Percentiles rank a stretch among this genome's conserved stretches.
These are phyloP conservation scores for Limnanthes douglasii DNA, from an alignment of 345 rosid genomes.

Conservation along the genomic window DNA sequence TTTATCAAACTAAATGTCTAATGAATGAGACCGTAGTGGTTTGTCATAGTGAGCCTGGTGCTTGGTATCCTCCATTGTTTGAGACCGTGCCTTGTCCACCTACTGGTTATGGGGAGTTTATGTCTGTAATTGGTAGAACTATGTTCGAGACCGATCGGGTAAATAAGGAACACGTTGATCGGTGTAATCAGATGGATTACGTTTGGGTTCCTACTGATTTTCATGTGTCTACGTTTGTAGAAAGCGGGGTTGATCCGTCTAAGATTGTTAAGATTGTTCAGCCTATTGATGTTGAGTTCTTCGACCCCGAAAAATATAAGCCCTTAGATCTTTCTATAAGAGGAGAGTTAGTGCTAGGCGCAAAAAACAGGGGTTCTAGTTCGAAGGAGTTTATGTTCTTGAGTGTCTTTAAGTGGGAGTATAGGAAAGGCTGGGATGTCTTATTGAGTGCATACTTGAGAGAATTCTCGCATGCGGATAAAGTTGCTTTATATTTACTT, in stretches of 20 bases:
- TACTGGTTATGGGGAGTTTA: slow-evolving; percentile 28
- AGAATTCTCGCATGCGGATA: slow-evolving; percentile 44
- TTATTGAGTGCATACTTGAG: slow-evolving; percentile 55
- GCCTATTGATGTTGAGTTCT: slow-evolving; percentile 60
- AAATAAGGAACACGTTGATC: slow-evolving; percentile 34
- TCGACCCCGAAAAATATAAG: slow-evolving; percentile 39
- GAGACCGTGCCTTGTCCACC: slow-evolving; percentile 76
- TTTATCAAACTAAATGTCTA: slow-evolving; percentile 33
- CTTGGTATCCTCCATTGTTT: slow-evolving; percentile 83
- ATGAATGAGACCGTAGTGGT: slow-evolving; percentile 52
- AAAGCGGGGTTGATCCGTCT: slow-evolving; percentile 60
- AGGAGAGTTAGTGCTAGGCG: slow-evolving; percentile 40
- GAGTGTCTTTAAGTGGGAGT: slow-evolving; percentile 85
- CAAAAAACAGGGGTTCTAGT: slow-evolving; percentile 1
- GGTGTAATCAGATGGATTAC: slow-evolving; percentile 62
- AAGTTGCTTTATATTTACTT: slow-evolving; percentile 43
- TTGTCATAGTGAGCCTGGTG: slow-evolving; percentile 94
- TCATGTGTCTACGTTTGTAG: slow-evolving; percentile 51
- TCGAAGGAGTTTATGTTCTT: slow-evolving; percentile 47
- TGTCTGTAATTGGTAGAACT: slow-evolving; percentile 59
- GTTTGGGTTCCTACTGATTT: slow-evolving; percentile 91
- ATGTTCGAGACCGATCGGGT: slow-evolving; percentile 88
- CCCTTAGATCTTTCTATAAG: slow-evolving; percentile 25
- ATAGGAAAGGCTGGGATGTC: slow-evolving; percentile 86
- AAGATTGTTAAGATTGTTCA: slow-evolving; percentile 75